Evolutionary conservation across 352 stramenopile species (phyloP).

Genomic region (Phytophthora parvispora): DNA sequence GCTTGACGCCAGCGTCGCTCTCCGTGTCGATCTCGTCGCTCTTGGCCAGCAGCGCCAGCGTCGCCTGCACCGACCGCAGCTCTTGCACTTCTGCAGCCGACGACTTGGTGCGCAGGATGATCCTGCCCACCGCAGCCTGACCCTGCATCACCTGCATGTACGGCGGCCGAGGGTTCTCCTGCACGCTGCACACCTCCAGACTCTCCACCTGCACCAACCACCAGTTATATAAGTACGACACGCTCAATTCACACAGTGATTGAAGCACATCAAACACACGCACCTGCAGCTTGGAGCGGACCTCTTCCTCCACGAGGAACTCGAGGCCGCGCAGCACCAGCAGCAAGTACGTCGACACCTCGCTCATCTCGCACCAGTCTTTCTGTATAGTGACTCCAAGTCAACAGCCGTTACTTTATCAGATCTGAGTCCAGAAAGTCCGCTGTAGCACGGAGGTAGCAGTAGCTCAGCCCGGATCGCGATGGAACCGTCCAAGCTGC

Average conservation of each 20-base stretch:
- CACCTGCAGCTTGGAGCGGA: slow-evolving; percentile 73
- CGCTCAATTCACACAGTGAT: background rate
- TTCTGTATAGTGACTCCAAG: slow-evolving; percentile 24
- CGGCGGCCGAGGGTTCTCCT: slow-evolving; percentile 58
- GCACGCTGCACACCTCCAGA: slow-evolving; percentile 73
- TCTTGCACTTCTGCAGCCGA: slow-evolving; percentile 55
- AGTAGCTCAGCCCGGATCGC: background rate
- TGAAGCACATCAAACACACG: background rate
- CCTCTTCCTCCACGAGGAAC: slow-evolving; percentile 73
- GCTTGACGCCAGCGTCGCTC: slow-evolving; percentile 49
- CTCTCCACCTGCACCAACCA: slow-evolving; percentile 54
- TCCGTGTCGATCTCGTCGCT: slow-evolving; percentile 70
- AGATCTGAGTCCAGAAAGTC: slow-evolving; percentile 15
- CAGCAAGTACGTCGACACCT: slow-evolving; percentile 66
- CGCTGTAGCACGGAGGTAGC: background rate
- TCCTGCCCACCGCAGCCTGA: slow-evolving; percentile 72
- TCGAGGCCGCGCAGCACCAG: slow-evolving; percentile 84
- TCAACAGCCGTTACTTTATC: slow-evolving; percentile 20
- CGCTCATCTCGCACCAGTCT: slow-evolving; percentile 16
- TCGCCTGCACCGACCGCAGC: slow-evolving; percentile 67
- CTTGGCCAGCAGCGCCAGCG: slow-evolving; percentile 67
- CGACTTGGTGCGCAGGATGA: slow-evolving; percentile 72
- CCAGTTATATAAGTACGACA: background rate
- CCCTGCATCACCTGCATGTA: slow-evolving; percentile 81
- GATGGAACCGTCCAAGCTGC: slow-evolving; percentile 36